Evolutionary conservation across 2,329 filamentous ascomycete genomes (phyloP).

Genomic region (Clarireedia paspali): DNA sequence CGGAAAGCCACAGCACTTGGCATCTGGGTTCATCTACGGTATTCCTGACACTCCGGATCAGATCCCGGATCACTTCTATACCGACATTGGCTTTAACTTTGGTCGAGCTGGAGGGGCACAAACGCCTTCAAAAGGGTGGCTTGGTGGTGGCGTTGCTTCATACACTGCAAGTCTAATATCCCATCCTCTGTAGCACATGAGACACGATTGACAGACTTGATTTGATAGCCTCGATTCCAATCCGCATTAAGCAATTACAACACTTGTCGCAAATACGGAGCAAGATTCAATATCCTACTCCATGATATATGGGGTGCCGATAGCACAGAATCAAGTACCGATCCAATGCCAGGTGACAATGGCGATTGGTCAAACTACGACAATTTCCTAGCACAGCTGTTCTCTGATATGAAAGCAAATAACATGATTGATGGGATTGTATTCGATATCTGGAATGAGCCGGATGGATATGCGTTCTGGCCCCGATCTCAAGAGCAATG

Average conservation of each 20-base stretch:
- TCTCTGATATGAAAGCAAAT: slow-evolving; percentile 33
- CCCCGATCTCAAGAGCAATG: slow-evolving; percentile 32
- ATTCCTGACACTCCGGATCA: slow-evolving; percentile 32
- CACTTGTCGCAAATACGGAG: slow-evolving; percentile 35
- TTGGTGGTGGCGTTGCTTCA: slow-evolving; percentile 32
- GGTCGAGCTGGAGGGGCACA: slow-evolving; percentile 36
- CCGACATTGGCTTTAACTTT: slow-evolving; percentile 34
- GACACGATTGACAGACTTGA: background rate
- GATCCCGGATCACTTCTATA: slow-evolving; percentile 33
- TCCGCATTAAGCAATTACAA: slow-evolving; percentile 39
- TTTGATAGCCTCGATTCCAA: slow-evolving; percentile 31
- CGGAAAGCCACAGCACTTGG: slow-evolving; percentile 29
- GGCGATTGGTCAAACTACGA: slow-evolving; percentile 41
- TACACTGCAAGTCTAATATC: slow-evolving; percentile 16
- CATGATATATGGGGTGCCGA: slow-evolving; percentile 43
- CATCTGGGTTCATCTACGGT: slow-evolving; percentile 36
- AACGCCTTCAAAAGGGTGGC: slow-evolving; percentile 27
- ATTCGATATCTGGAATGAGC: slow-evolving; percentile 40
- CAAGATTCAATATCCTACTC: slow-evolving; percentile 37
- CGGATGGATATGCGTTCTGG: slow-evolving; percentile 34
- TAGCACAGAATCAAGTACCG: slow-evolving; percentile 31
- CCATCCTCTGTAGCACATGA: background rate
- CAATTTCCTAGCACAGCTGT: slow-evolving; percentile 33
- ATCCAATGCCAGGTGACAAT: slow-evolving; percentile 40
- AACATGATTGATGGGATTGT: slow-evolving; percentile 33